These are phyloP conservation scores for Niveomyces coronatus DNA, from an alignment of 2,329 filamentous ascomycete species.

Conservation along the genomic window DNA sequence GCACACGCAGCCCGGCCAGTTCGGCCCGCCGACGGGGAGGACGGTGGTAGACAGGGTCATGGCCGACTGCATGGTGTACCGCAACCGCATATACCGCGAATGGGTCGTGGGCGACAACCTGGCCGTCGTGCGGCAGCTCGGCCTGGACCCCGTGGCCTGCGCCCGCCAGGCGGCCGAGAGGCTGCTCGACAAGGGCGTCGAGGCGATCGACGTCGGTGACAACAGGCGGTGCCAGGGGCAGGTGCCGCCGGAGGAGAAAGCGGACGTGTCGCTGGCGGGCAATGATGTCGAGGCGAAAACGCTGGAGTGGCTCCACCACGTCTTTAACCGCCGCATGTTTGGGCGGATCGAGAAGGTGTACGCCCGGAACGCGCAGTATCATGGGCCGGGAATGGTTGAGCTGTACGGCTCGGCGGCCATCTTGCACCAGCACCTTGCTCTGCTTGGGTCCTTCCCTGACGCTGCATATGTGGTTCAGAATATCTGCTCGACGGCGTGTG, in stretches of 20 bases:
- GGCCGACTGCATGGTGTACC: constrained; percentile 7
- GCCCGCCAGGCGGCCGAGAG: constrained; percentile 1
- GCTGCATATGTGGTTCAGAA: constrained; percentile 1
- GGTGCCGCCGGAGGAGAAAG: neutral
- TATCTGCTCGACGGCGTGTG: constrained; percentile 4
- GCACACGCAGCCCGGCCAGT: constrained; percentile 5
- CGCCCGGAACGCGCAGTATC: constrained; percentile 4
- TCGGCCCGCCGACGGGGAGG: constrained; percentile 1
- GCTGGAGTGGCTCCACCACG: neutral
- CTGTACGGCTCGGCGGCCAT: constrained; percentile 2
- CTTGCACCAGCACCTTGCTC: constrained; percentile 6
- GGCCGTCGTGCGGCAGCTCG: constrained; percentile 5
- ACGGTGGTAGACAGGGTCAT: constrained; percentile 3
- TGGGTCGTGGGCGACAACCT: constrained; percentile 7
- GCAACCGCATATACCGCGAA: constrained; percentile 5
- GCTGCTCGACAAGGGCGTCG: constrained; percentile 1
- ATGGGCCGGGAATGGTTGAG: constrained; percentile 6
- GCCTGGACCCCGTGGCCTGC: neutral
- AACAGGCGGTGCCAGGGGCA: constrained; percentile 3
- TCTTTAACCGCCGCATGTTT: constrained; percentile 7
- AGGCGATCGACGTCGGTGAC: constrained; percentile 6
- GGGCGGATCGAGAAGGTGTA: constrained; percentile 3
- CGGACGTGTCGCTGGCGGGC: neutral
- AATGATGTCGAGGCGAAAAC: constrained; percentile 7
- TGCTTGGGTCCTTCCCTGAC: constrained; percentile 5